Conservation (phyloP, 2,329 filamentous ascomycete species). For the Madurella mycetomatis region DNA sequence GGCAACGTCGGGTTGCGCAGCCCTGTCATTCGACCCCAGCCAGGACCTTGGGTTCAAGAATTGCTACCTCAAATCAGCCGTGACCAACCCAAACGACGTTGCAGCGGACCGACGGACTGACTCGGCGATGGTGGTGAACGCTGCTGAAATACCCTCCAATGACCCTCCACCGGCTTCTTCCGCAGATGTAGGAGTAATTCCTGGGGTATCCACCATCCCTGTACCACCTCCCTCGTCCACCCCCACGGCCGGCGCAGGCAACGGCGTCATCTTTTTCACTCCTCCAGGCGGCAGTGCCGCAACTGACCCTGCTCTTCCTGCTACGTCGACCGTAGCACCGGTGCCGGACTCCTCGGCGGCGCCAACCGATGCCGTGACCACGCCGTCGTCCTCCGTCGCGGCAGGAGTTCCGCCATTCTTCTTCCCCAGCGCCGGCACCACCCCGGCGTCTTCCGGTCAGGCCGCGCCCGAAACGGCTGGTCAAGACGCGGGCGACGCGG, state of each 20-base stretch:
- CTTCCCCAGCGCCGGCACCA: slow-evolving; percentile 4
- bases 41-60: slow-evolving; percentile 30
- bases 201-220: slow-evolving; percentile 13
- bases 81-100: slow-evolving; percentile 13
- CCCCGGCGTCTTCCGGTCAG: background rate
- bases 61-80: slow-evolving; percentile 29
- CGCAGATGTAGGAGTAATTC: background rate
- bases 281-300: slow-evolving; percentile 14
- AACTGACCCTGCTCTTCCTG: background rate
- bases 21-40: slow-evolving; percentile 27
- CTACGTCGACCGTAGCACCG: background rate
- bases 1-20: slow-evolving; percentile 24
- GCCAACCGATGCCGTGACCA: slow-evolving; percentile 3
- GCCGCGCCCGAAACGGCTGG: background rate
- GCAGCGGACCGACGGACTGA: slow-evolving; percentile 25
- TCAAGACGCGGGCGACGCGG: background rate
- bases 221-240: background rate
- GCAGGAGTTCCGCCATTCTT: background rate
- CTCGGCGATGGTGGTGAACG: slow-evolving; percentile 23
- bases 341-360: background rate
- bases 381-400: background rate
- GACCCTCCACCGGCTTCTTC: background rate
- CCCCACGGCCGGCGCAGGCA: background rate
- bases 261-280: slow-evolving; percentile 22
- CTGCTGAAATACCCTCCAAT: background rate